phyloP scores from a whole-genome alignment of 1,139 yeast species.

The Saccharomyces hybrid region DNA sequence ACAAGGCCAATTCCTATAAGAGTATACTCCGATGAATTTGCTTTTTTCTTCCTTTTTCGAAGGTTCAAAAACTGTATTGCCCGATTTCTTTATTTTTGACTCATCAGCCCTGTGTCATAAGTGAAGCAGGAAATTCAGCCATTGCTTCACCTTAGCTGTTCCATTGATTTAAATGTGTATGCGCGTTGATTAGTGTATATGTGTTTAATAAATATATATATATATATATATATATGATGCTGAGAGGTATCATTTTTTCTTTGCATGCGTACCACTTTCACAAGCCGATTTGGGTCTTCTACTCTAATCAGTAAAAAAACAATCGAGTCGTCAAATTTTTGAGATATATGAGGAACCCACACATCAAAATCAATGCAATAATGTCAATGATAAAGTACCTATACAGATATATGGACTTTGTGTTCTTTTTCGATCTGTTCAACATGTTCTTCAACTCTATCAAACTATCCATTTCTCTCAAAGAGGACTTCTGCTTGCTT shows the following conservation, averaged over 20 bases:
- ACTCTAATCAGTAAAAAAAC: conserved; percentile 11
- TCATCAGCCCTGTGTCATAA: neutral
- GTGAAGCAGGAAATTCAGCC: neutral
- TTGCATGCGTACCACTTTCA: neutral
- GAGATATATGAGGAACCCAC: conserved; percentile 7
- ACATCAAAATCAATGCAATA: conserved; percentile 10
- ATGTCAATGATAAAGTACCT: conserved; percentile 19
- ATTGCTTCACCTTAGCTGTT: neutral
- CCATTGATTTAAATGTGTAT: neutral
- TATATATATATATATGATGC: neutral
- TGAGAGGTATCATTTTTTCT: neutral
- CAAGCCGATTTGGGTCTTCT: neutral
- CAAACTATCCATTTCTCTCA: conserved; percentile 39
- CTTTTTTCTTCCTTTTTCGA: neutral
- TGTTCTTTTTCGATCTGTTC: conserved; percentile 17
- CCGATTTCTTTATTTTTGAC: neutral
- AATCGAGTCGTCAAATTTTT: conserved; percentile 24
- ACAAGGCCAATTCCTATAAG: neutral
- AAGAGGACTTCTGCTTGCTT: conserved; percentile 71
- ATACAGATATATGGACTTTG: conserved; percentile 17
- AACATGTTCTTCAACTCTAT: conserved; percentile 19
- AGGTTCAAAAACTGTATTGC: neutral
- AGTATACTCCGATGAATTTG: conserved; percentile 32
- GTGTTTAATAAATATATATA: neutral
- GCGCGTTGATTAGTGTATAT: neutral